Base-by-base conservation (phyloP, 1,139 yeast species). In the Yueomyces sp. region DNA sequence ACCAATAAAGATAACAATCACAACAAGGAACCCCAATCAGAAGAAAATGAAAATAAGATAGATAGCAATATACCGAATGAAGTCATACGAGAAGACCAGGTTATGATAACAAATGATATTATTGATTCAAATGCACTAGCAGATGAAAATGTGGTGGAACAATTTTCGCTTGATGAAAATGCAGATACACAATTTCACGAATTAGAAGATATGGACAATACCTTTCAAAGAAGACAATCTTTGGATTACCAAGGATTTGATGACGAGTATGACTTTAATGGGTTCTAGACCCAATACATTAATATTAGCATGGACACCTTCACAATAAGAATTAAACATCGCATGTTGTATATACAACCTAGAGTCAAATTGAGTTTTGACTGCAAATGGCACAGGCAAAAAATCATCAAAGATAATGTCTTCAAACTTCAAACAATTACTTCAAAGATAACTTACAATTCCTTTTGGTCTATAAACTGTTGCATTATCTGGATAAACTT, bases 151-250 rank as follows among this genome's bases (percentile, higher is more conserved):
- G 36, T 39, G 27, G 43, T 35, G 2, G 44, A 40, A n/a, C 33
- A 38, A 27, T 42, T 39, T 33, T 34, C 39, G n/a, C 38, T 54
- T 27, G 50, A 49, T 32, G 35, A 44, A 4, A 39, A 48, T 33
- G 41, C 43, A 11, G 48, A 52, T 41, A 43, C 52, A 4, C 50
- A 52, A 30, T 52, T 56, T 36, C 53, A 50, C 29, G 63, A 57
- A 42, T 42, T 52, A 39, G 59, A 54, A 41, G 62, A 57, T 41
- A 55, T 58, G 60, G 56, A 57, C 32, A 52, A 53, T 39, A 55
- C 62, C 4, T 59, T 59, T 40, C 62, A 56, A 47, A 50, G 63
- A 42, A 52, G 62, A 41, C 58, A 53, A 30, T 59, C 62, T 2
- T 39, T 59, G 36, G 60, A 57, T 40, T 55, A 48, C 33, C 55